Conservation (phyloP, 148 eudicot genomes). For the Silene latifolia region DNA sequence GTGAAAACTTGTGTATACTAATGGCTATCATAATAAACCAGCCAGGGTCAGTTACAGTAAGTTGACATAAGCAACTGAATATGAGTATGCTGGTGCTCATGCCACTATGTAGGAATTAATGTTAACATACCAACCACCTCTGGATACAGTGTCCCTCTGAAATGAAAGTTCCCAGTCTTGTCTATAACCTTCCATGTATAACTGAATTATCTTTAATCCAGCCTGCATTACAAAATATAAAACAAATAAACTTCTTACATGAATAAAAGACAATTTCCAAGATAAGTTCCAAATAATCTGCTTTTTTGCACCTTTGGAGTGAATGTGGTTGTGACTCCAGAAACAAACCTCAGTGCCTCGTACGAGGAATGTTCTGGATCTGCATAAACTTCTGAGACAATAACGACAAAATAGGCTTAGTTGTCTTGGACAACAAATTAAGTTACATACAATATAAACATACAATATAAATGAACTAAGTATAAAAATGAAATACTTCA, state of each 20-base stretch:
- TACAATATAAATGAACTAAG: not conserved
- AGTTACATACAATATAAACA: not conserved
- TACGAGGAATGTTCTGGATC: slow-evolving; percentile 79
- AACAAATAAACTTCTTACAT: slow-evolving; percentile 10
- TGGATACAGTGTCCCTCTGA: slow-evolving; percentile 80
- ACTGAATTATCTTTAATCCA: slow-evolving; percentile 87
- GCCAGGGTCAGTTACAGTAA: not conserved
- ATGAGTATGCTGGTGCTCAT: not conserved
- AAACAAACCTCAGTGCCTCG: slow-evolving; percentile 69
- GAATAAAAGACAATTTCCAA: not conserved
- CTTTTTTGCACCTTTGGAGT: slow-evolving; percentile 72
- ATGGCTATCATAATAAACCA: not conserved
- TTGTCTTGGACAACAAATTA: not conserved
- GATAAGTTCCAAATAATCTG: not conserved
- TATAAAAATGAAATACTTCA: not conserved
- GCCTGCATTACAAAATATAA: slow-evolving; percentile 43
- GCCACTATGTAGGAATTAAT: slow-evolving; percentile 8
- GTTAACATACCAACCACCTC: slow-evolving; percentile 90
- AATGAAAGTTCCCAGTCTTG: slow-evolving; percentile 96
- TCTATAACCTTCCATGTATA: slow-evolving; percentile 90
- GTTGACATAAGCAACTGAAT: not conserved
- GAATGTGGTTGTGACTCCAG: slow-evolving; percentile 78
- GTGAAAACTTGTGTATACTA: no score
- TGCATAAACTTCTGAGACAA: slow-evolving; percentile 83
- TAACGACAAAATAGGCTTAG: not conserved